phyloP scores from a whole-genome alignment of 257 asterid species.

The Capsicum chinense region DNA sequence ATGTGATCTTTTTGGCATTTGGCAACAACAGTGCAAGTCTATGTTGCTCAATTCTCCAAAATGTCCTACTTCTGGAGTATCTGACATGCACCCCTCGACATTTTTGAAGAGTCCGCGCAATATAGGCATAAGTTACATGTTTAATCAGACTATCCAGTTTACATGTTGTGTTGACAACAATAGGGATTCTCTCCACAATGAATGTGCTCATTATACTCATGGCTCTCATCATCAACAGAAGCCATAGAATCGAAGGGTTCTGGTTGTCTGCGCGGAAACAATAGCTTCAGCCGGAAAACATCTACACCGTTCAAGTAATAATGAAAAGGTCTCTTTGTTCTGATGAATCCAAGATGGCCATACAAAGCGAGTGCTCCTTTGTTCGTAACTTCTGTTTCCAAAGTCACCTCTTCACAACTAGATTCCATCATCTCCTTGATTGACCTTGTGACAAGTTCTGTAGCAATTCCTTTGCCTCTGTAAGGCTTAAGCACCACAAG shows the following conservation, averaged over 20 bases:
- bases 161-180: constrained; percentile 26
- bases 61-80: not conserved
- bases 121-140: not conserved
- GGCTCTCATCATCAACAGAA: constrained; percentile 38
- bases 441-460: constrained; percentile 80
- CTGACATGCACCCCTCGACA: not conserved
- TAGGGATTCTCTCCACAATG: constrained; percentile 32
- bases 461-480: constrained; percentile 89
- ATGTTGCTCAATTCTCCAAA: not conserved
- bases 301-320: constrained; percentile 95
- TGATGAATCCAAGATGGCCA: constrained; percentile 88
- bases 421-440: constrained; percentile 87
- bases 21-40: not conserved
- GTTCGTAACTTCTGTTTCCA: constrained; percentile 96
- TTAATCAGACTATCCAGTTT: not conserved
- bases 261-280: constrained; percentile 68
- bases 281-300: constrained; percentile 87
- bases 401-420: constrained; percentile 96
- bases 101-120: not conserved
- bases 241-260: constrained; percentile 41
- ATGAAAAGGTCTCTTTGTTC: constrained; percentile 91
- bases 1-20: not conserved
- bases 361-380: constrained; percentile 93
- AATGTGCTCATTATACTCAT: constrained; percentile 33
- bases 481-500: constrained; percentile 85